A percentile compares a stretch with the other conserved stretches of the same genome.
Evolutionary conservation across 176 grass and related monocot genomes (phyloP).

Genomic region (Aegilops longissima): DNA sequence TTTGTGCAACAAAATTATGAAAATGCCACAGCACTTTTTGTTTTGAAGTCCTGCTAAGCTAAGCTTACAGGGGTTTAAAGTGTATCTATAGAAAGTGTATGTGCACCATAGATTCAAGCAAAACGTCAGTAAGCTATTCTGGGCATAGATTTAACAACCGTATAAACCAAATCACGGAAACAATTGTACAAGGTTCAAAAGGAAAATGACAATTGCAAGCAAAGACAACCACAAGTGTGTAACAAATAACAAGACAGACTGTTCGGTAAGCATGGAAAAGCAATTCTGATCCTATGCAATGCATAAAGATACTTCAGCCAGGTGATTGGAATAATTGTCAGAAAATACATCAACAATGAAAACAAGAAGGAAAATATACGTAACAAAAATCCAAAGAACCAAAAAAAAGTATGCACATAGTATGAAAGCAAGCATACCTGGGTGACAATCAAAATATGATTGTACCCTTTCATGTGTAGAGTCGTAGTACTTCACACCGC

Average conservation of each 20-base stretch:
- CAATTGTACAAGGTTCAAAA: conserved; percentile 14
- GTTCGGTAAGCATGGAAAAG: not conserved
- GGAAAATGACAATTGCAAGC: not conserved
- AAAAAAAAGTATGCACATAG: not conserved
- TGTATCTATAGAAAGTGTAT: conserved; percentile 3
- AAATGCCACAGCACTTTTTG: not conserved
- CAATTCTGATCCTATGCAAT: not conserved
- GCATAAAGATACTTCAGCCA: not conserved
- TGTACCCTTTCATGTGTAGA: conserved; percentile 33
- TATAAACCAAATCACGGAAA: not conserved
- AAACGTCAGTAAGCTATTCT: conserved; percentile 18
- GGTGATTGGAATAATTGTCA: not conserved
- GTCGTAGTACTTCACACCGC: conserved; percentile 36
- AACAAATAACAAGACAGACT: not conserved
- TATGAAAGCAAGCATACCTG: conserved; percentile 52
- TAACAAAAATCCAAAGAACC: not conserved
- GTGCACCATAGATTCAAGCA: not conserved
- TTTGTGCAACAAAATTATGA: not conserved
- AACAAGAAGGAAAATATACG: not conserved
- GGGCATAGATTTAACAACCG: not conserved
- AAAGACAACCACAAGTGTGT: not conserved
- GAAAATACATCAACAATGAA: conserved; percentile 9
- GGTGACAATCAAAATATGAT: conserved; percentile 68
- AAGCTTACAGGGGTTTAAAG: not conserved
- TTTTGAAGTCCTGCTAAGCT: not conserved